Percentiles rank a stretch among this genome's conserved stretches.
phyloP scores from a whole-genome alignment of 2,329 filamentous ascomycete genomes.

The Monosporascus sp. region DNA sequence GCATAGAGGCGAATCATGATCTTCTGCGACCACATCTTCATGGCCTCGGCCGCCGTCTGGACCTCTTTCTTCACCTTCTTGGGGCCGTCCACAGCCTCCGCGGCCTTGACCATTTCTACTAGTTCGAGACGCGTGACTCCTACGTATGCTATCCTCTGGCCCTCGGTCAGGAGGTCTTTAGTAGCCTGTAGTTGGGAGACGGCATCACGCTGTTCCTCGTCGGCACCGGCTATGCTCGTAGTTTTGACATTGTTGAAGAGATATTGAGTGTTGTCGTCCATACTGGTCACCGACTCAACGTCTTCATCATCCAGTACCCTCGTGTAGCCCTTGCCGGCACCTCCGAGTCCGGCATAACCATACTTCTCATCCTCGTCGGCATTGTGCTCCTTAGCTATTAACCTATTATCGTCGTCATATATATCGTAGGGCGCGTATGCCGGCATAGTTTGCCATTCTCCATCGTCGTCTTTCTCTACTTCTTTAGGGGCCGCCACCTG shows the following conservation, averaged over 20 bases:
- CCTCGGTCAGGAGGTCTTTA: conserved; percentile 90
- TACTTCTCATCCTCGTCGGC: conserved; percentile 62
- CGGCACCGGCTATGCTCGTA: conserved; percentile 57
- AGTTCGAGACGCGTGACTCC: conserved; percentile 80
- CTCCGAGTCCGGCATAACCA: conserved; percentile 72
- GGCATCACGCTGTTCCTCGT: conserved; percentile 81
- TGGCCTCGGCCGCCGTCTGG: conserved; percentile 64
- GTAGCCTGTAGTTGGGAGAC: conserved; percentile 90
- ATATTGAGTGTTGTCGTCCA: conserved; percentile 97
- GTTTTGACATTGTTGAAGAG: conserved; percentile 72
- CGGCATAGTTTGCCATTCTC: conserved; percentile 89
- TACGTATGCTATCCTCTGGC: conserved; percentile 93
- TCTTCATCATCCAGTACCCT: conserved; percentile 94
- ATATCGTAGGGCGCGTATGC: conserved; percentile 88
- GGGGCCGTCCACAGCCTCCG: conserved; percentile 54
- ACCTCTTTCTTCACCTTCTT: conserved; percentile 68
- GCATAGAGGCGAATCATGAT: conserved; percentile 93
- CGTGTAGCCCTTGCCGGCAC: conserved; percentile 92
- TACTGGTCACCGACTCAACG: conserved; percentile 84
- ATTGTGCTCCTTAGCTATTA: conserved; percentile 75
- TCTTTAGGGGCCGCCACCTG: conserved; percentile 57
- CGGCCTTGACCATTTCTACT: conserved; percentile 66
- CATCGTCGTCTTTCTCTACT: conserved; percentile 49
- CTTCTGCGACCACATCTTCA: conserved; percentile 95
- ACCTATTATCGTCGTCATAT: conserved; percentile 86